phyloP scores from a whole-genome alignment of 2,329 filamentous ascomycete species.

The Paecilomyces dactylethromorphus region DNA sequence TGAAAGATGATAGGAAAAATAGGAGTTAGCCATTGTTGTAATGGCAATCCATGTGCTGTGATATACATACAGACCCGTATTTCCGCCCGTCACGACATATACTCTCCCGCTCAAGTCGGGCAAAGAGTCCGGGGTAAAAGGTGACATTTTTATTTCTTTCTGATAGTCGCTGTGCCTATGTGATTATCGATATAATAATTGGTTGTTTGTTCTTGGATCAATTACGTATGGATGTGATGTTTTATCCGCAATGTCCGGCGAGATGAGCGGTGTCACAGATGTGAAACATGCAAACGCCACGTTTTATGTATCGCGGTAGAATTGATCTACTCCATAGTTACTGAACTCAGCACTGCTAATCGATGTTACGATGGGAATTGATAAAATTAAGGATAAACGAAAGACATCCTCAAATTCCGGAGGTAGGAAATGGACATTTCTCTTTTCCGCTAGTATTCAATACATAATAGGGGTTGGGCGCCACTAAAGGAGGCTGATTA shows the following conservation, averaged over 20 bases:
- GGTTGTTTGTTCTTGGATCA: neutral
- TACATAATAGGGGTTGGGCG: neutral
- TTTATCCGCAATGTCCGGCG: neutral
- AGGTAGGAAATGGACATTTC: neutral
- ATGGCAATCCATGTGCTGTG: slow-evolving; percentile 1
- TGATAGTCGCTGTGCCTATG: neutral
- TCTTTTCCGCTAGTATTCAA: neutral
- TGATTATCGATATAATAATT: neutral
- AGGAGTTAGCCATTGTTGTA: neutral
- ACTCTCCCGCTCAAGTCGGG: slow-evolving; percentile 24
- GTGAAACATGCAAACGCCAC: neutral
- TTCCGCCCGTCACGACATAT: slow-evolving; percentile 40
- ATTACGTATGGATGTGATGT: neutral
- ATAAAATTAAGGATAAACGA: too few species aligned
- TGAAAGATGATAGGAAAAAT: neutral
- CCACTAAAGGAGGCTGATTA: neutral
- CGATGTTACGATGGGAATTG: neutral
- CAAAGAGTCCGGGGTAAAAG: neutral
- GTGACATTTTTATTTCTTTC: neutral
- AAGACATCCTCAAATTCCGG: too few species aligned
- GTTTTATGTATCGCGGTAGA: neutral
- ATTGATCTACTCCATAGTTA: neutral
- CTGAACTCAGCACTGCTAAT: neutral
- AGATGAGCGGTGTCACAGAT: neutral
- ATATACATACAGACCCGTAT: slow-evolving; percentile 36